Evolutionary conservation across 495 filamentous ascomycete species (phyloP).

Genomic region (Xylaria grammica): DNA sequence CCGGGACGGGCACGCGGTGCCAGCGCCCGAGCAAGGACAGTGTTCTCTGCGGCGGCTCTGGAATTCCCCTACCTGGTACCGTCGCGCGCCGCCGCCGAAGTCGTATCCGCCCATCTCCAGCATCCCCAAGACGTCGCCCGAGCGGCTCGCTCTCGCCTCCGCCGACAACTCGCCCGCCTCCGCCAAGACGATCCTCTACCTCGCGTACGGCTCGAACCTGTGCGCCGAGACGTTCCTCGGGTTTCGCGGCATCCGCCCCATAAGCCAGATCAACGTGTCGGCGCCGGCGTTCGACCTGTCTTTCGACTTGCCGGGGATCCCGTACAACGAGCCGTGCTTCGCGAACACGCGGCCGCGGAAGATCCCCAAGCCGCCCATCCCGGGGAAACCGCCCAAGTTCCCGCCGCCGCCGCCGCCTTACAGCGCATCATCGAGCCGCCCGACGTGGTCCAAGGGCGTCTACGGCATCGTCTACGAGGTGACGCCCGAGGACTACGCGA

Average conservation of each 20-base stretch:
- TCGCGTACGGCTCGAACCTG: slow-evolving; percentile 96
- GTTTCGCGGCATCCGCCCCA: slow-evolving; percentile 73
- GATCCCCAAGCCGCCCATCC: slow-evolving; percentile 39
- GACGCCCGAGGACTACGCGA: slow-evolving; percentile 76
- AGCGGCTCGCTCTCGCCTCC: slow-evolving; percentile 34
- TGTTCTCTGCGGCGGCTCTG: slow-evolving; percentile 21
- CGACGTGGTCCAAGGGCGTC: slow-evolving; percentile 74
- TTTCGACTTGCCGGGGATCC: slow-evolving; percentile 85
- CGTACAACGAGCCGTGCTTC: slow-evolving; percentile 91
- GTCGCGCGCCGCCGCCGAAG: background rate
- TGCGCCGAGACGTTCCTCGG: slow-evolving; percentile 75
- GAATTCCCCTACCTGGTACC: slow-evolving; percentile 20
- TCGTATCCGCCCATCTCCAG: slow-evolving; percentile 26
- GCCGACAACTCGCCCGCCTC: slow-evolving; percentile 21
- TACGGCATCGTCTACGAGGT: slow-evolving; percentile 96
- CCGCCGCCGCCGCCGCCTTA: slow-evolving; percentile 32
- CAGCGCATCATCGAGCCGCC: slow-evolving; percentile 48
- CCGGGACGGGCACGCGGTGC: slow-evolving; percentile 7
- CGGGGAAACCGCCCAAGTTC: slow-evolving; percentile 36
- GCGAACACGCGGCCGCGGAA: slow-evolving; percentile 74
- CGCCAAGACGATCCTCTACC: slow-evolving; percentile 73
- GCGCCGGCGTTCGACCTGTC: slow-evolving; percentile 77
- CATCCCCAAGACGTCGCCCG: slow-evolving; percentile 33
- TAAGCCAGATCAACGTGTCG: slow-evolving; percentile 77
- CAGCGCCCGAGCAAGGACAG: slow-evolving; percentile 22